Conservation (phyloP, 306 rosid genomes). For the Quercus alba region DNA sequence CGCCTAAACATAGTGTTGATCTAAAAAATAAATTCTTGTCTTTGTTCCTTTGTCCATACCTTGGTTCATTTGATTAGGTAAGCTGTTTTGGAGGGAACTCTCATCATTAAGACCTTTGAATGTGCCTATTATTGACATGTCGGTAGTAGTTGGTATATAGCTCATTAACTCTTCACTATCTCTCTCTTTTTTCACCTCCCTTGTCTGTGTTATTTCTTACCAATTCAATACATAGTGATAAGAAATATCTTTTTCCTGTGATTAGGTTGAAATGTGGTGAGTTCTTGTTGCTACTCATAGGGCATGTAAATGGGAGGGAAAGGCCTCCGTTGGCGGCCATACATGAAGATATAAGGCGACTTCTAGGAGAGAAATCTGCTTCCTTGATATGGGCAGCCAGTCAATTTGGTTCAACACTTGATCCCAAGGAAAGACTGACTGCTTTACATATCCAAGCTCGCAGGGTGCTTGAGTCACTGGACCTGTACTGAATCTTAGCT, state of each 20-base stretch:
- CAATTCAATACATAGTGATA: not conserved
- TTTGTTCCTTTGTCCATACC: not conserved
- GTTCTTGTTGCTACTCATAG: slow-evolving; percentile 77
- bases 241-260: slow-evolving; percentile 2
- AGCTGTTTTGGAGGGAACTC: not conserved
- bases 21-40: not conserved
- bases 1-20: not conserved
- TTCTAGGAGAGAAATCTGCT: slow-evolving; percentile 89
- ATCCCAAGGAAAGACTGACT: slow-evolving; percentile 70
- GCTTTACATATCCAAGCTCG: slow-evolving; percentile 46
- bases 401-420: slow-evolving; percentile 84
- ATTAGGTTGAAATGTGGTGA: slow-evolving; percentile 93
- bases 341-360: slow-evolving; percentile 80
- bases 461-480: slow-evolving; percentile 42
- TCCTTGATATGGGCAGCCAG: slow-evolving; percentile 99
- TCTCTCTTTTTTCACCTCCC: not conserved
- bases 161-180: not conserved
- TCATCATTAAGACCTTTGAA: not conserved
- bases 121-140: not conserved
- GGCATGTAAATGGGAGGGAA: slow-evolving; percentile 84
- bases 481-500: not conserved
- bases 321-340: slow-evolving; percentile 69
- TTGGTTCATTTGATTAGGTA: not conserved
- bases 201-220: not conserved
- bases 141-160: not conserved